A percentile compares a stretch with the other conserved stretches of the same genome.
These are phyloP conservation scores for Mrakia blollopis DNA, from an alignment of 768 basidiomycete genomes.

Conservation along the genomic window DNA sequence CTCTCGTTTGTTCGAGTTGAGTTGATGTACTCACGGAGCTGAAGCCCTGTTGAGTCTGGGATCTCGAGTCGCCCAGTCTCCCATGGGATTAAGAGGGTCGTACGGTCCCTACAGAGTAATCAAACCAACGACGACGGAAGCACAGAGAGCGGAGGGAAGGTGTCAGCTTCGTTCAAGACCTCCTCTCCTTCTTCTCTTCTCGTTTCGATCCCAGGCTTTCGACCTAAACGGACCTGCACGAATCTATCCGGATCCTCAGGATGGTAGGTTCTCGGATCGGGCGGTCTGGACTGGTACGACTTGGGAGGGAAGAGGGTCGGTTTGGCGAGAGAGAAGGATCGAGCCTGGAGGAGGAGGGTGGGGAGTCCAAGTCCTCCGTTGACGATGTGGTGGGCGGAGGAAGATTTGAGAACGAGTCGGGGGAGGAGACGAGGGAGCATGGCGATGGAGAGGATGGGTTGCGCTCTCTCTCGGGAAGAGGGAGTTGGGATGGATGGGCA, in stretches of 20 bases:
- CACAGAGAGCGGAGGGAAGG: background rate
- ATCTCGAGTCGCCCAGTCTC: slow-evolving; percentile 12
- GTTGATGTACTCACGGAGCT: background rate
- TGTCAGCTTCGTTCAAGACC: background rate
- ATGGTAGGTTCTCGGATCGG: background rate
- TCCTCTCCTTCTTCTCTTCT: too few species aligned
- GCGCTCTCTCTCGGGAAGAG: background rate
- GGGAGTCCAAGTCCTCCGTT: too few species aligned
- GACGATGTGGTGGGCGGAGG: too few species aligned
- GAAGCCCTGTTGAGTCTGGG: background rate
- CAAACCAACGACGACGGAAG: background rate
- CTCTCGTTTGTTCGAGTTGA: background rate
- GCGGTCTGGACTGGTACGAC: background rate
- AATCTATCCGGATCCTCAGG: slow-evolving; percentile 7
- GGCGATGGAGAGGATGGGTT: background rate
- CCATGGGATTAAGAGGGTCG: background rate
- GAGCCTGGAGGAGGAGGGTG: too few species aligned
- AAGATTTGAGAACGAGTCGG: too few species aligned
- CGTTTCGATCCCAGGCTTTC: too few species aligned
- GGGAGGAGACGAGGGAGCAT: too few species aligned
- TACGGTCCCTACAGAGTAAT: background rate
- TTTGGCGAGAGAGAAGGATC: too few species aligned
- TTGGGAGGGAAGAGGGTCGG: background rate
- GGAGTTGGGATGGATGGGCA: too few species aligned
- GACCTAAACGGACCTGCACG: background rate